Evolutionary conservation across 192 early-diverging fungal genomes (phyloP), one percentile per base, ranked within the genome.

Genomic region (Coemansia asiatica): DNA sequence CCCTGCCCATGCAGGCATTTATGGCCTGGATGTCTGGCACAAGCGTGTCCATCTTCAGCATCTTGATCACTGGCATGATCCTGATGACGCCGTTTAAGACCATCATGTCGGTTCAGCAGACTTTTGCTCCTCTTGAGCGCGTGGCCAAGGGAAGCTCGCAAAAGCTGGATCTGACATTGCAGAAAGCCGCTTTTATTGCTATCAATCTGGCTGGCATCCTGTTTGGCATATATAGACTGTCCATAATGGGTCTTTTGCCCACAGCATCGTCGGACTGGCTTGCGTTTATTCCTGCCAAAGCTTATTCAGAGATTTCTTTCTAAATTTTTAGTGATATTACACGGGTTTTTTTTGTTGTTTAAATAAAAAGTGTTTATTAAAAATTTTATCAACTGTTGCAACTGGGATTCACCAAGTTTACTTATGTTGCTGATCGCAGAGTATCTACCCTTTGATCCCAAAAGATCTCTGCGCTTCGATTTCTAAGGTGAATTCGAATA

Each of bases 11-110:
- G 96, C 92, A 98, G 53, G 92, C 84, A 21, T 90, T 99, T 69
- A 99, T 99, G 98, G 87, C 98, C 26, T 98, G 92, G 84, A 99
- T 99, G 98, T 92, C 90, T 23, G 98, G 98, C 60, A 98, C 92
- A 72, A 72, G 87, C 55, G 91, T 99, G 33, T 95, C 97, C 66
- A 97, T 98, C 57, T 99, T 95, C 65, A 90, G 87, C 36, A 94
- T 99, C 27, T 87, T 98, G 75, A 90, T 98, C 33, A 95, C 93
- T 4, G 95, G 87, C 15, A 99, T 98, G 96, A 87, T 98, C 25
- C 88, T 99, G 60, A 92, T 88, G 71, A 89, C 94, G 23, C 91
- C 93, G 44, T 63, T 92, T 21, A 88, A 88, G 63, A 89, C 92
- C 3, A 87, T 97, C 18, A 74, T 91, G 74, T 74, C 78, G 36